Base-by-base conservation (phyloP, 352 stramenopile species). In the Phytophthora chlamydospora region DNA sequence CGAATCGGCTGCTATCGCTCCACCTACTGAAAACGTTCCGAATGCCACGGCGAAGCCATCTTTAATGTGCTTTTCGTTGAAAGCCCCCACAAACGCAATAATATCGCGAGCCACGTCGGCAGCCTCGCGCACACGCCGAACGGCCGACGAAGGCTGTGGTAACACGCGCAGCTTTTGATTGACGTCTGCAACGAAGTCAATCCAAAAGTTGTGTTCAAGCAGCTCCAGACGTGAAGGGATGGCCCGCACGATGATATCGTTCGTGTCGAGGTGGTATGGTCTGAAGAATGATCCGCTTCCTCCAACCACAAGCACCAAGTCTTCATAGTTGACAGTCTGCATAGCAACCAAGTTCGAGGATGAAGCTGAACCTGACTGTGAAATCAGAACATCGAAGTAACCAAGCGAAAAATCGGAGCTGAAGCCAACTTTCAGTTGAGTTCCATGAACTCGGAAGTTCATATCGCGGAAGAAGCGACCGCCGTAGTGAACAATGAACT, bases 351-450 rank as follows among this genome's bases (percentile, higher is more conserved):
- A 43, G 19, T 69, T 77, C 17, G 55, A 57, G 11, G 65, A 68
- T 21, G 62, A 71, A 31, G 65, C 46, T 13, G 65, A 74, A 33
- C 31, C 53, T 11, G 62, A 62, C 21, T 71, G 66, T 11, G 75
- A 75, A 34, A 89, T 81, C 6, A 95, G 56, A 9, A 95, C 76
- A 33, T 95, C 87, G 9, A 95, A 70, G 42, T 94, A 95, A 45
- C 78, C 82, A 24, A 94, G 77, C 6, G 83, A 93, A 60, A 94
- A 93, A 62, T 95, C 87, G 12, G 84, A 59, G 41, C 85, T 95
- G 71, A 93, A 94, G 8, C 87, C 87, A 50, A 95, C 68, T 47
- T 94, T 93, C 14, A 93, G 69, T 48, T 89, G 75, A 31, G 80
- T 86, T 14, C 83, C 80, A 54, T 92, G 83, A 16, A 86, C 78